These are phyloP conservation scores for Pythium folliculosum DNA, from an alignment of 352 stramenopile species.

Conservation along the genomic window DNA sequence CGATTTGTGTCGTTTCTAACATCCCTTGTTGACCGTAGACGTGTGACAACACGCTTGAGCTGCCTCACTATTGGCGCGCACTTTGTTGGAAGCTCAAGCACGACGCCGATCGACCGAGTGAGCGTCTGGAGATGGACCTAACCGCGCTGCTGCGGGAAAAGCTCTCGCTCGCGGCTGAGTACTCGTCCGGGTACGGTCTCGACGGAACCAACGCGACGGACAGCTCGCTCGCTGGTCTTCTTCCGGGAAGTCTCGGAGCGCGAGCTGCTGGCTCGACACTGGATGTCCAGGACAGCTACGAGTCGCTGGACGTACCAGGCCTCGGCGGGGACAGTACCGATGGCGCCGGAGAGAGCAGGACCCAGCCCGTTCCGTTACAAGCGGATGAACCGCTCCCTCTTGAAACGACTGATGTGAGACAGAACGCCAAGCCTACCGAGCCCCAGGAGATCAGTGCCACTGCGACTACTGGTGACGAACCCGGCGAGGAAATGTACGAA, in stretches of 20 bases:
- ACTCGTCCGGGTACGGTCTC: constrained; percentile 67
- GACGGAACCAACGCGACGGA: constrained; percentile 39
- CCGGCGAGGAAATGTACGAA: constrained; percentile 52
- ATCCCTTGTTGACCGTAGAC: constrained; percentile 37
- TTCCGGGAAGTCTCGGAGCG: constrained; percentile 13
- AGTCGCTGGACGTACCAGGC: constrained; percentile 59
- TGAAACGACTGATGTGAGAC: constrained; percentile 23
- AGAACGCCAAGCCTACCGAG: constrained; percentile 2
- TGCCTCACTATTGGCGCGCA: constrained; percentile 76
- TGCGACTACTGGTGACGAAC: background rate
- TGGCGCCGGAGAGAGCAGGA: constrained; percentile 22
- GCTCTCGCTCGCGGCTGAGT: constrained; percentile 52
- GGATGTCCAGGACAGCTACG: constrained; percentile 49
- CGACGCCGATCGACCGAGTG: constrained; percentile 30
- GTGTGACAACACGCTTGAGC: constrained; percentile 74
- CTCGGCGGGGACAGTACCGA: constrained; percentile 29
- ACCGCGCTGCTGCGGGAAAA: constrained; percentile 50
- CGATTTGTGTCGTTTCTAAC: background rate
- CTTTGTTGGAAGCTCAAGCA: constrained; percentile 53
- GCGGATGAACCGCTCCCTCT: background rate
- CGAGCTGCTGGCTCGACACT: background rate
- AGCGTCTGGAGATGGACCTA: constrained; percentile 45
- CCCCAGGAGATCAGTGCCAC: background rate
- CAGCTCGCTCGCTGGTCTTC: constrained; percentile 17
- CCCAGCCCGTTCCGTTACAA: background rate